These are phyloP conservation scores for Mycena galericulata DNA, from an alignment of 768 basidiomycete species.

Conservation along the genomic window DNA sequence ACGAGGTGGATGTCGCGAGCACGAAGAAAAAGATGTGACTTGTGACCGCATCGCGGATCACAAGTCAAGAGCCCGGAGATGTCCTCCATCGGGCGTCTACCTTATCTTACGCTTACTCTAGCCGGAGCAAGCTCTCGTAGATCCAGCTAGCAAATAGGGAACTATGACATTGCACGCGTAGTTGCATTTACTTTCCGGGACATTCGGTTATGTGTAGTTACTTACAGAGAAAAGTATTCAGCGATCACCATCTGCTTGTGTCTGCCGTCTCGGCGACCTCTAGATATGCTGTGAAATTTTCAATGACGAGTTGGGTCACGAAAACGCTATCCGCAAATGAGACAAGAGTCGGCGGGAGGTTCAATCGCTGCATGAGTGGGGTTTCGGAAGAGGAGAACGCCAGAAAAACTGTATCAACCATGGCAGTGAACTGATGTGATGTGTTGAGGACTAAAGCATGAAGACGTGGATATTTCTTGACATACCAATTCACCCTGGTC, in stretches of 20 bases:
- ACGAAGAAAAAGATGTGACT: too few relatives aligned
- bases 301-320: conserved; percentile 68
- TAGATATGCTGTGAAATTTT: conserved; percentile 70
- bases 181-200: background rate
- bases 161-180: background rate
- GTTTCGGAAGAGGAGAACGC: conserved; percentile 71
- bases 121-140: too few relatives aligned
- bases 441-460: background rate
- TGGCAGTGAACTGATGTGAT: conserved; percentile 61
- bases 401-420: conserved; percentile 63
- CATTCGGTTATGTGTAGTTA: background rate
- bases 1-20: too few relatives aligned
- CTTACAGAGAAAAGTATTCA: background rate
- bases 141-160: background rate
- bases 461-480: background rate
- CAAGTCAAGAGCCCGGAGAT: too few relatives aligned
- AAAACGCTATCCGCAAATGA: conserved; percentile 59
- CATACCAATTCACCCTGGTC: conserved; percentile 66
- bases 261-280: conserved; percentile 54
- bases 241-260: conserved; percentile 25
- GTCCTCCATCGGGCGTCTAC: too few relatives aligned
- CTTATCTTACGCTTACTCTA: too few relatives aligned
- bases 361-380: conserved; percentile 59
- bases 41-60: too few relatives aligned
- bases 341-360: conserved; percentile 59